A percentile compares a stretch with the other conserved stretches of the same genome.
These are phyloP conservation scores for Cytospora piceicola DNA, from an alignment of 2,329 filamentous ascomycete genomes.

Conservation along the genomic window DNA sequence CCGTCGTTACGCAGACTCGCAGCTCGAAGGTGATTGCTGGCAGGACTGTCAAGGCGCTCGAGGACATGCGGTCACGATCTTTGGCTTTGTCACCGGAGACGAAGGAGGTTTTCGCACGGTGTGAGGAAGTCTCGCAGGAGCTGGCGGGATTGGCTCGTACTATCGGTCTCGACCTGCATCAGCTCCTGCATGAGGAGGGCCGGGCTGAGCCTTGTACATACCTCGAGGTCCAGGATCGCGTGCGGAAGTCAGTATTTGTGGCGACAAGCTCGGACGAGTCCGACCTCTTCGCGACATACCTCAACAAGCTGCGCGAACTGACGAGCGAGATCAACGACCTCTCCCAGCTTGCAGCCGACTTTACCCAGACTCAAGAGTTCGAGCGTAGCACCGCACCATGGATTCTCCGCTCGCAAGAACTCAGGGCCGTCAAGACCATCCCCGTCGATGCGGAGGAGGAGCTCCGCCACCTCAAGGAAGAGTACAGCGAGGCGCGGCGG, in stretches of 20 bases:
- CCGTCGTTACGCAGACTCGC: slow-evolving; percentile 73
- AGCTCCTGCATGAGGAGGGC: slow-evolving; percentile 72
- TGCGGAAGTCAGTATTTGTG: slow-evolving; percentile 59
- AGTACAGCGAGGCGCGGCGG: slow-evolving; percentile 76
- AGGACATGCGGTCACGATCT: slow-evolving; percentile 76
- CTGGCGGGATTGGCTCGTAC: slow-evolving; percentile 68
- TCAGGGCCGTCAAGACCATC: slow-evolving; percentile 80
- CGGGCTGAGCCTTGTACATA: slow-evolving; percentile 69
- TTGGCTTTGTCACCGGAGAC: slow-evolving; percentile 73
- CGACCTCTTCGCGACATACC: slow-evolving; percentile 71
- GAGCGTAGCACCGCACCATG: slow-evolving; percentile 78
- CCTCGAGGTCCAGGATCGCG: slow-evolving; percentile 65
- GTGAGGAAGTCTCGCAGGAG: slow-evolving; percentile 66
- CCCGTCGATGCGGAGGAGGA: slow-evolving; percentile 85
- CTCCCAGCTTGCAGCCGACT: slow-evolving; percentile 68
- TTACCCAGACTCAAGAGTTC: slow-evolving; percentile 77
- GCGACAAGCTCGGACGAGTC: slow-evolving; percentile 62
- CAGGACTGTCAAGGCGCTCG: slow-evolving; percentile 76
- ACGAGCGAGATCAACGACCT: slow-evolving; percentile 71
- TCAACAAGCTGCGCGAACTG: slow-evolving; percentile 67
- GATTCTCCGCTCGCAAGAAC: slow-evolving; percentile 78
- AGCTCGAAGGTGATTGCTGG: slow-evolving; percentile 82
- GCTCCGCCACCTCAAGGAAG: slow-evolving; percentile 76
- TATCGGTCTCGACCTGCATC: slow-evolving; percentile 69
- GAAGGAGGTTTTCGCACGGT: slow-evolving; percentile 69